Percentiles rank a stretch among this genome's conserved stretches.
These are phyloP conservation scores for Fraxinus greggii DNA, from an alignment of 305 asterid species.

Conservation along the genomic window DNA sequence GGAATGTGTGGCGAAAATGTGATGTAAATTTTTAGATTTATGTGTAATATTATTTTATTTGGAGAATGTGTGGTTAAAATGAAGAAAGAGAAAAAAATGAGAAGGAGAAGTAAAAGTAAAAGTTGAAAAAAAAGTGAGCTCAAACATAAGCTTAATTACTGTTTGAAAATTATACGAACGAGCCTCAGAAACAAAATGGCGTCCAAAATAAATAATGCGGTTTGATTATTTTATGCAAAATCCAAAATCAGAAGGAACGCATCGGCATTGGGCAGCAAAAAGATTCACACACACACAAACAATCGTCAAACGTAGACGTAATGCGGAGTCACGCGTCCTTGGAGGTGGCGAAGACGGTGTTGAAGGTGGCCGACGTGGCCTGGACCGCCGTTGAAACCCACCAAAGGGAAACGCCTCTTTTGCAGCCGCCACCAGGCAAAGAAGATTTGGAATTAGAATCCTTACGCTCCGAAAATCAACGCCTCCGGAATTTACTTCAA, in stretches of 20 bases:
- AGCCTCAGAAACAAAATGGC: no score
- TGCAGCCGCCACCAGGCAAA: conserved; percentile 29
- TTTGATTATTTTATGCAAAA: neutral
- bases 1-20: no score
- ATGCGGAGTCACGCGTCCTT: conserved; percentile 42
- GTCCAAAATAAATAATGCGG: neutral
- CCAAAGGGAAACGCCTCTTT: conserved; percentile 37
- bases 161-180: no score
- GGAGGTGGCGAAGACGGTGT: conserved; percentile 83
- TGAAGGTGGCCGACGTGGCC: conserved; percentile 92
- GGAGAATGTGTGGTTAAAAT: no score
- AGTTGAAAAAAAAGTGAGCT: no score
- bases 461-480: conserved; percentile 61
- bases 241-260: neutral
- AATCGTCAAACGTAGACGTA: neutral
- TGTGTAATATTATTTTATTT: no score
- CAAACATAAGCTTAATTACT: no score
- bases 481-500: conserved; percentile 63
- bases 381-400: conserved; percentile 69
- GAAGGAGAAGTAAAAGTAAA: no score
- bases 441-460: conserved; percentile 38
- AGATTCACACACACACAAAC: neutral
- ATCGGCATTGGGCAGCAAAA: neutral
- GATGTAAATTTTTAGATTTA: no score
- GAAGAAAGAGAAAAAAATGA: no score